Conservation (phyloP, 495 filamentous ascomycete species). For the Aspergillus ellipticus region DNA sequence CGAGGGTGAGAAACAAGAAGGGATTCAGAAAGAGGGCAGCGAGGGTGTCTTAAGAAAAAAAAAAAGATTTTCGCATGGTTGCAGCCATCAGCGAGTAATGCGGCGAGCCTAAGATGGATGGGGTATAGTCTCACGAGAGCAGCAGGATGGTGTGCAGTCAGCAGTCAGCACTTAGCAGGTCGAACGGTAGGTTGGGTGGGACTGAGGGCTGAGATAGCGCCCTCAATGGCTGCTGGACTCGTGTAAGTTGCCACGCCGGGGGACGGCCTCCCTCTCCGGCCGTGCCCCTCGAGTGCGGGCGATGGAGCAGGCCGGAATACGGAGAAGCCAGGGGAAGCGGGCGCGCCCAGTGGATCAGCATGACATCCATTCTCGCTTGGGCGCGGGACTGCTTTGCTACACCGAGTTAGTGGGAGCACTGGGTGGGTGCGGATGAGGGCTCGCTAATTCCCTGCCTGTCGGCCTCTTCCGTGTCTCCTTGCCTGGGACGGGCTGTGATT, state of each 20-base stretch:
- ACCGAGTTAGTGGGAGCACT: not conserved
- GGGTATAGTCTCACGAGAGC: not conserved
- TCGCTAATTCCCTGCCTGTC: not conserved
- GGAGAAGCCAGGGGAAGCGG: not conserved
- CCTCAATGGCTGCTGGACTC: not conserved
- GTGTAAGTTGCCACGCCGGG: not conserved
- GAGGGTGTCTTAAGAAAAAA: not conserved
- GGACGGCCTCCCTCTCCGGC: not conserved
- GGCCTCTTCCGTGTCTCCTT: not conserved
- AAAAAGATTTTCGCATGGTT: not conserved
- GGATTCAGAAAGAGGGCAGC: not conserved
- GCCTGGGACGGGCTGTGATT: not conserved
- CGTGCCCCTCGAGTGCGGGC: not conserved
- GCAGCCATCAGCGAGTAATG: not conserved
- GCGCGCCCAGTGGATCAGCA: not conserved
- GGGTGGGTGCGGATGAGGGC: not conserved
- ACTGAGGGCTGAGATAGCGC: not conserved
- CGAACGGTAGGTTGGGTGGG: not conserved
- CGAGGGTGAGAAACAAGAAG: too few relatives aligned
- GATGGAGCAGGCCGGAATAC: not conserved
- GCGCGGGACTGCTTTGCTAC: not conserved
- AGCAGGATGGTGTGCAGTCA: not conserved
- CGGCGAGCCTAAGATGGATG: not conserved
- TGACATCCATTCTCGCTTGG: not conserved
- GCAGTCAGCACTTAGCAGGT: too few relatives aligned